Evolutionary conservation across 139 green algal species (phyloP), one percentile per base, ranked within the genome.

Genomic region (Trebouxia sp.): DNA sequence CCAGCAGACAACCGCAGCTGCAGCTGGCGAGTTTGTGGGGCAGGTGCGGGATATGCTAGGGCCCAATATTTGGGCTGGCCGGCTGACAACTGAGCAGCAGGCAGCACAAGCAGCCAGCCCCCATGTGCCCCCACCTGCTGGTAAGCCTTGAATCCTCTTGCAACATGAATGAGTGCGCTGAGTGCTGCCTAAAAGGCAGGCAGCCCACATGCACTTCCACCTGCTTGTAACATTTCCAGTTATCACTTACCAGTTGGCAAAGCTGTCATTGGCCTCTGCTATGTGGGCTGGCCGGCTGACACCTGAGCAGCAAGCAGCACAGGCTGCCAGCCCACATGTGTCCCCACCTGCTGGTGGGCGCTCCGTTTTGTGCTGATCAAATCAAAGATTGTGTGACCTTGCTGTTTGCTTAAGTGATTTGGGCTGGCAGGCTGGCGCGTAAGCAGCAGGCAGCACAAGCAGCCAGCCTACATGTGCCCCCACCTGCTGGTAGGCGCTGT

Each of bases 21-120:
- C 92, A 20, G 93, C 94, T 32, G 89, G 83, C 1, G 65, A 77
- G 38, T 90, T 82, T 30, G 76, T 93, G 28, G 86, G 65, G 4
- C 48, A 70, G 26, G 81, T 97, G 79, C 86, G 92, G 1, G 89
- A 94, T 65, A 78, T 90, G 62, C 78, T 98, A 26, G 94, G 93
- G 3, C 86, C 87, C 28, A 76, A 82, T 76, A 90, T 92, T n/a
- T 89, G 87, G 76, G 86, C 85, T 26, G 91, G 88, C 6, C 70
- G 91, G 6, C 83, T 96, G 35, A 87, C 80, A 8, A 78, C 89
- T 9, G 82, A 83, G 38, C 90, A 94, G 85, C 67, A 70, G 48
- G 56, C 15, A 7, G 72, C 84, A 6, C 48, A 93, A 81, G 39
- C 41, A 41, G 41, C 22, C 42, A 84, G 81, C 62, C 65, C 78